Evolutionary conservation across 129 eudicot genomes (phyloP), one percentile per base, ranked within the genome.

Genomic region (Artemisia argyi): DNA sequence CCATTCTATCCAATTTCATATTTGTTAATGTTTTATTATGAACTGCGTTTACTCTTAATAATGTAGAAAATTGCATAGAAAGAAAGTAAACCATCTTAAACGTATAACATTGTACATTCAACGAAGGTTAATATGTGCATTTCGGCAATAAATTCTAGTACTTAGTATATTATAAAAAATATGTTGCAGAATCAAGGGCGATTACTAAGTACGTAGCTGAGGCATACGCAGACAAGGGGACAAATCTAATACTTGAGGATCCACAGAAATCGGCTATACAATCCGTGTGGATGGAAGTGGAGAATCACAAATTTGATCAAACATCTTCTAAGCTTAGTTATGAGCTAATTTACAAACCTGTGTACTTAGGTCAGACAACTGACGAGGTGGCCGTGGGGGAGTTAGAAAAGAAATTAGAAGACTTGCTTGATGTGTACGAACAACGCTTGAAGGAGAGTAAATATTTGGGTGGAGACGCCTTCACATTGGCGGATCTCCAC

Each of bases 371-470:
- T 3, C 65, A 69, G 5, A 75, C 54, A 26, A 61, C 61, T 12
- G 75, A 1, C 49, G 58, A 0, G 81, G 63, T 32, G 11, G 15
- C 50, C 11, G 81, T 77, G 55, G 64, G 52, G 7, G 81, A 77
- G 76, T 19, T 71, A 12, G 82, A 66, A 44, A 76, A 64, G 3
- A 64, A 82, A 66, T 54, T 85, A 18, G 78, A 75, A 5, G 79
- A 85, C 12, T 83, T 85, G 28, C 85, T 85, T 0, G 90, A 86
- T 14, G 79, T 86, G 11, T 86, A 86, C 13, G 91, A 86, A 74
- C 42, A 71, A 12, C 83, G 81, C 18, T 66, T 86, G 65, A 49
- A 76, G n/a, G 55, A 80, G 18, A 65, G 67, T 13, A 86, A 83
- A 79, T 86, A 80, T 74, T 59, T 86, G 65, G 87, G 60, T 24